Evolutionary conservation across 2,329 filamentous ascomycete genomes (phyloP), one percentile per base, ranked within the genome.

Genomic region (Rhynchosporium secalis): DNA sequence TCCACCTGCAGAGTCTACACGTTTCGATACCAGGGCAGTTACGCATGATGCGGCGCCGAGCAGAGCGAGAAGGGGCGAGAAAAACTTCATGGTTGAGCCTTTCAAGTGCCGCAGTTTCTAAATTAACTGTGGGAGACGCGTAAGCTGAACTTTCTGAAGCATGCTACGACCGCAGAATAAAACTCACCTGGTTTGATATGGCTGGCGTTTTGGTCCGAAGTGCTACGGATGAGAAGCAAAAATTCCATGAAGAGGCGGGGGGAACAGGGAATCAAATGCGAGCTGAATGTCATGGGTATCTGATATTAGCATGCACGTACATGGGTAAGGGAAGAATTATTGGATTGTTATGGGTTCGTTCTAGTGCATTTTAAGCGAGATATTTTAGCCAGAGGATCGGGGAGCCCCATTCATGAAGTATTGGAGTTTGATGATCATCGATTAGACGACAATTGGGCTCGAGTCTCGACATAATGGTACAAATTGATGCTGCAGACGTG

Each of bases 1-100:
- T 4, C 66, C 64, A 59, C 52, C 52, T 15, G 38, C 31, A 52
- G 57, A 43, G 26, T 48, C 47, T 51, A 7, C 10, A 9, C 40
- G 40, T 40, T 52, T 43, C 12, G 28, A 6, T 13, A 45, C 28
- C 20, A 43, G 8, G 7, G 48, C 46, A 33, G 13, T 45, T 6
- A 26, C 28, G 36, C 57, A 51, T 12, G 46, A 40, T 26, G 47
- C 33, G 43, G 52, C 36, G 33, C 57, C 47, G 13, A 55, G 52
- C 46, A 59, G 48, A 29, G 36, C 57, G 15, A 59, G 46, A 9
- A 59, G 29, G 13, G 33, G 7, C 15, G 57, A 20, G 29, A 59
- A 59, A 20, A 41, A 15, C 47, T 59, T 59, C 57, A 59, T 59
- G 36, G n/a, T 43, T 43, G 33, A n/a, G 38, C 26, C 10, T 55